A percentile compares a stretch with the other conserved stretches of the same genome.
Conservation (phyloP, 106 monocot genomes). For the Triglochin maritima region DNA sequence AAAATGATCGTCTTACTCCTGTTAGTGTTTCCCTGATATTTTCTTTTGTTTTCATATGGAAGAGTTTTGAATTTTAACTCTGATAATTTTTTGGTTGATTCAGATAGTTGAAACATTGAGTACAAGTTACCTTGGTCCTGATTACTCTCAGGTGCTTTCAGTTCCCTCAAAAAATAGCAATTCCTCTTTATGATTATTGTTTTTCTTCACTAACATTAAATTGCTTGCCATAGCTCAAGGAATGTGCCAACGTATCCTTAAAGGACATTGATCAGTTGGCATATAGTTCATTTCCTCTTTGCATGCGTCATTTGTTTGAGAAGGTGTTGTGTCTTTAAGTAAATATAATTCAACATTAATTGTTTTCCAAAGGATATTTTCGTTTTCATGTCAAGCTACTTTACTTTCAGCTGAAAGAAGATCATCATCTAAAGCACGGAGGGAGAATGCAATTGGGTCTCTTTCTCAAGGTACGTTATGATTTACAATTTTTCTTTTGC, state of each 20-base stretch:
- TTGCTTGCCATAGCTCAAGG: constrained; percentile 42
- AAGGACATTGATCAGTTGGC: constrained; percentile 80
- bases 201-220: not conserved
- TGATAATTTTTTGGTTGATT: not conserved
- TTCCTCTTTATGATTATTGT: not conserved
- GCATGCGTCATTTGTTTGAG: constrained; percentile 91
- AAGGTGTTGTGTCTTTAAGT: constrained; percentile 29
- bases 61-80: not conserved
- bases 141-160: constrained; percentile 77
- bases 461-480: constrained; percentile 72
- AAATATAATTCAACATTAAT: too few species aligned
- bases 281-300: constrained; percentile 78
- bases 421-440: constrained; percentile 95
- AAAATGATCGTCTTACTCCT: constrained; percentile 78
- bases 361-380: too few species aligned
- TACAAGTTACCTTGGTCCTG: constrained; percentile 74
- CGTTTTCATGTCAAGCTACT: not conserved
- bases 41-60: not conserved
- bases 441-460: constrained; percentile 97
- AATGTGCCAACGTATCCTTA: constrained; percentile 52
- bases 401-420: constrained; percentile 52
- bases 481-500: not conserved
- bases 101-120: constrained; percentile 92
- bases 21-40: constrained; percentile 40
- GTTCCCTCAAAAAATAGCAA: not conserved